Evolutionary conservation across 2,329 filamentous ascomycete genomes (phyloP), one percentile per base, ranked within the genome.

Genomic region (Ramularia endophylla): DNA sequence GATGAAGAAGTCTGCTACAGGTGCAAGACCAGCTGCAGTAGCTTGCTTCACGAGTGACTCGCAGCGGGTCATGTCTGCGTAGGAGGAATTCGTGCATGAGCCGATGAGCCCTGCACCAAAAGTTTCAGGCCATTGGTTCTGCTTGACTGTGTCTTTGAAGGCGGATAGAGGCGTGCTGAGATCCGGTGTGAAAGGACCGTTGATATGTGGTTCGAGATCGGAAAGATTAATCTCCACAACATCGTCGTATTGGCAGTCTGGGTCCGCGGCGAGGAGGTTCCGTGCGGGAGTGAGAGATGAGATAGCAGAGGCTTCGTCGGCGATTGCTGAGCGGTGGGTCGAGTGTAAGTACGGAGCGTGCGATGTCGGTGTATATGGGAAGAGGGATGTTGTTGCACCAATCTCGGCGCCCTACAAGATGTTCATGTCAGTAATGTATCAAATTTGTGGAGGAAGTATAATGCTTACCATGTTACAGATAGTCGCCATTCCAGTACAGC

Each of bases 61-160:
- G 11, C 89, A 87, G 47, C 90, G 83, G 27, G 89, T 94, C 92
- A 98, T 98, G 63, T 98, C 92, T 68, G 95, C 85, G 65, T 97
- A 98, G 2, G 92, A 97, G 65, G 87, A 94, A 75, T 98, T 98
- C 37, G 92, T 98, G 74, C 92, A 98, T 70, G 88, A 95, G 46
- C 92, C 92, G 61, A 98, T 98, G 40, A 98, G 76, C 38, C 89
- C 89, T 18, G 92, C 90, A 9, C 88, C 92, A 47, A 98, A 83
- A 49, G 83, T 87, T 61, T 86, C 78, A 2, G 92, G 92, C 92
- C 92, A 98, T 37, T 84, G 72, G 65, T 95, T 87, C 55, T 83
- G 75, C 65, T 84, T 75, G 16, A 95, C 87, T 2, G 84, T 81
- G 44, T 86, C 77, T 61, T 88, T 87, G 71, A 98, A 98, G 60